Evolutionary conservation across 176 grass and related monocot genomes (phyloP).

Genomic region (Leersia perrieri): DNA sequence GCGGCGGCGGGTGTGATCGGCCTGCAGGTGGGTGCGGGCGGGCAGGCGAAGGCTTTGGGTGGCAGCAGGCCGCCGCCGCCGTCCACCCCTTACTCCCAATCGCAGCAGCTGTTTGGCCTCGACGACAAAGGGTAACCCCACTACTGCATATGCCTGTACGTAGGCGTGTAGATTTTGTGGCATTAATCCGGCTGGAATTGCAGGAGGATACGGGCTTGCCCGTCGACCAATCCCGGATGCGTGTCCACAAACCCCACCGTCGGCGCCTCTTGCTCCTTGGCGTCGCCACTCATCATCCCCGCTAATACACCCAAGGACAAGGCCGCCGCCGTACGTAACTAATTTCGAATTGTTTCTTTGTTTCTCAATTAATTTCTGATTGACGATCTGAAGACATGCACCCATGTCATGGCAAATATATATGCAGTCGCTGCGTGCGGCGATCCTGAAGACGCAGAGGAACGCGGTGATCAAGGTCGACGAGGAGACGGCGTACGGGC

Average conservation of each 20-base stretch:
- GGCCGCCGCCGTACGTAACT: constrained; percentile 10
- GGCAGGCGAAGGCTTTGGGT: neutral
- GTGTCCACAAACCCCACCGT: constrained; percentile 81
- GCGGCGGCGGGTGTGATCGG: neutral
- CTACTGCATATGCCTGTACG: neutral
- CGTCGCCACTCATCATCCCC: constrained; percentile 75
- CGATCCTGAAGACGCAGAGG: constrained; percentile 68
- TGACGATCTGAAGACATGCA: too few relatives aligned
- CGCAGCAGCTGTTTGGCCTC: constrained; percentile 67
- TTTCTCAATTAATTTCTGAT: neutral
- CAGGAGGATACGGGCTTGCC: constrained; percentile 88
- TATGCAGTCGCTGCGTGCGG: constrained; percentile 68
- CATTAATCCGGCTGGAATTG: neutral
- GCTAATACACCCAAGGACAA: constrained; percentile 39
- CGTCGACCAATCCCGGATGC: constrained; percentile 79
- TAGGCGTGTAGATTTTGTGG: too few relatives aligned
- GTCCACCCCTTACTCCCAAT: constrained; percentile 70
- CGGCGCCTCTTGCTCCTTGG: constrained; percentile 62
- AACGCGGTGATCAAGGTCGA: constrained; percentile 63
- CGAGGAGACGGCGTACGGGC: constrained; percentile 55
- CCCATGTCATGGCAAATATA: too few relatives aligned
- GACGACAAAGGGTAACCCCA: constrained; percentile 66
- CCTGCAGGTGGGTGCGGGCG: neutral
- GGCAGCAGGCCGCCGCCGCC: neutral
- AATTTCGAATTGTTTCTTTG: neutral